A percentile compares a stretch with the other conserved stretches of the same genome.
phyloP scores from a whole-genome alignment of 768 basidiomycete genomes.

The Panaeolus papilionaceus region DNA sequence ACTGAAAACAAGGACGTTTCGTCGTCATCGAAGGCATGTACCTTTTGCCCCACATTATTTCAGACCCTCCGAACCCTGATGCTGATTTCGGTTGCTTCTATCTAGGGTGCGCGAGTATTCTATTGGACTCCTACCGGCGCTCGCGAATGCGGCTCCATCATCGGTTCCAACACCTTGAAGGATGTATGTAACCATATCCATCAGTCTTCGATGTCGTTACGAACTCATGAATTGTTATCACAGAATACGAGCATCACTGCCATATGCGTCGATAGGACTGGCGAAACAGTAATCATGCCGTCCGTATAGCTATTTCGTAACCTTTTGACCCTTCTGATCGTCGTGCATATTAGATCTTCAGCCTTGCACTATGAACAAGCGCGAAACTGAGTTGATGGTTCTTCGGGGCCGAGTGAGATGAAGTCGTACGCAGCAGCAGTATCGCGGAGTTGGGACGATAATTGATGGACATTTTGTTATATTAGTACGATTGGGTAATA shows the following conservation, averaged over 20 bases:
- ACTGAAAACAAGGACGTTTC: neutral
- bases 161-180: slow-evolving; percentile 10
- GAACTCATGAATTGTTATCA: neutral
- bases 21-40: neutral
- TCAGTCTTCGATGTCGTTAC: neutral
- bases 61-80: neutral
- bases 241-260: slow-evolving; percentile 5
- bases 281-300: slow-evolving; percentile 7
- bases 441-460: neutral
- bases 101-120: slow-evolving; percentile 1
- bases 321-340: neutral
- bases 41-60: neutral
- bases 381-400: slow-evolving; percentile 3
- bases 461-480: neutral
- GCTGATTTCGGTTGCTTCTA: neutral
- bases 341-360: neutral
- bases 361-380: neutral
- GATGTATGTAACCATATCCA: neutral
- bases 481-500: neutral
- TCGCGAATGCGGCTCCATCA: slow-evolving; percentile 1
- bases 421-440: neutral
- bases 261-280: slow-evolving; percentile 8
- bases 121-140: slow-evolving; percentile 5
- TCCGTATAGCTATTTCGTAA: neutral
- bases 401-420: neutral